These are phyloP conservation scores for Avena eriantha DNA, from an alignment of 176 grass and related monocot genomes.

Conservation along the genomic window DNA sequence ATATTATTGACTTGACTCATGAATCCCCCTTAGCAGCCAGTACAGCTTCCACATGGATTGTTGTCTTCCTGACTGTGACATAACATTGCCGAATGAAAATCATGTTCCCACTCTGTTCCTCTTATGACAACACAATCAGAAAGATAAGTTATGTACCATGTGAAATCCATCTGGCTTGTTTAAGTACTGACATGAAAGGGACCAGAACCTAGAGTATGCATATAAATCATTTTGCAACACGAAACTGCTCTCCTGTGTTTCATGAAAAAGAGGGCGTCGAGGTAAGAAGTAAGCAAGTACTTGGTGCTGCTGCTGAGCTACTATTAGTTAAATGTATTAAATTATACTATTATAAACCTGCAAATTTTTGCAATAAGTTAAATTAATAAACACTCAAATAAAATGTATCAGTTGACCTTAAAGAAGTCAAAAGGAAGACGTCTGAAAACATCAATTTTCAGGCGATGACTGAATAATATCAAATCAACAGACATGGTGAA, in stretches of 20 bases:
- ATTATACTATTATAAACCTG: neutral
- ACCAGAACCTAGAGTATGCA: neutral
- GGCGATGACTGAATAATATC: neutral
- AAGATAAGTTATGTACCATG: slow-evolving; percentile 7
- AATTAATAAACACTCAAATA: neutral
- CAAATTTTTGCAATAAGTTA: neutral
- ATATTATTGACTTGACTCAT: slow-evolving; percentile 20
- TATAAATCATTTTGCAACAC: slow-evolving; percentile 23
- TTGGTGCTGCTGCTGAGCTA: neutral
- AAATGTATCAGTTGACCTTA: neutral
- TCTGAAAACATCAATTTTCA: neutral
- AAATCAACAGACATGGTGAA: neutral
- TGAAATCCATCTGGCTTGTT: slow-evolving; percentile 39
- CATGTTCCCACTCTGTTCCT: slow-evolving; percentile 30
- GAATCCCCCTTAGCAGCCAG: slow-evolving; percentile 11
- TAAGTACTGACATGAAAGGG: neutral
- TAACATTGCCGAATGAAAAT: slow-evolving; percentile 12
- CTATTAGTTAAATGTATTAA: slow-evolving; percentile 25
- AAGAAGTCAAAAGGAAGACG: neutral
- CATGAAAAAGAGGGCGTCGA: neutral
- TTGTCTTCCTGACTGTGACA: slow-evolving; percentile 35
- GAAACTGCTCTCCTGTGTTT: slow-evolving; percentile 9
- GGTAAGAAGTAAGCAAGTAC: neutral
- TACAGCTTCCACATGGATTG: slow-evolving; percentile 25
- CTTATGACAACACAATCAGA: slow-evolving; percentile 10